Evolutionary conservation across 306 rosid genomes (phyloP).

Genomic region (Cicer arietinum): DNA sequence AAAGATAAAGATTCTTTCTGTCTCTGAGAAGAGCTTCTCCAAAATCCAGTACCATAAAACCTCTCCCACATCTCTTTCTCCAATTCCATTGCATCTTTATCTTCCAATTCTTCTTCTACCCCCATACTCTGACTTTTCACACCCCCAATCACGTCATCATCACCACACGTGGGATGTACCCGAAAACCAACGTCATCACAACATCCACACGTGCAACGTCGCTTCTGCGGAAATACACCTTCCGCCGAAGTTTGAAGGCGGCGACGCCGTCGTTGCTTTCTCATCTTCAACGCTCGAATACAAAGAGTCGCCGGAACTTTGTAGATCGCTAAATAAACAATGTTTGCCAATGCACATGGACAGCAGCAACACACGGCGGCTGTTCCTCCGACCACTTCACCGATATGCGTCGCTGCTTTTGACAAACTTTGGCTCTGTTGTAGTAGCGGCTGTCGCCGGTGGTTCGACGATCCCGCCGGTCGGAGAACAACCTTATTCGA

Average conservation of each 20-base stretch:
- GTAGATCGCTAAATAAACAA: slow-evolving; percentile 63
- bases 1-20: slow-evolving; percentile 9
- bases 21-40: slow-evolving; percentile 87
- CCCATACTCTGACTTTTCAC: slow-evolving; percentile 6
- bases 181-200: slow-evolving; percentile 50
- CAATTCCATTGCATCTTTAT: slow-evolving; percentile 65
- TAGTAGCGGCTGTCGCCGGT: slow-evolving; percentile 50
- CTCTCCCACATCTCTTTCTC: slow-evolving; percentile 94
- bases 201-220: slow-evolving; percentile 36
- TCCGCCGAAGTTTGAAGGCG: slow-evolving; percentile 11
- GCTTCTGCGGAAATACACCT: slow-evolving; percentile 34
- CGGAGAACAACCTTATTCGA: slow-evolving; percentile 47
- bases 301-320: slow-evolving; percentile 78
- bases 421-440: slow-evolving; percentile 16
- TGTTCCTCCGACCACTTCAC: slow-evolving; percentile 79
- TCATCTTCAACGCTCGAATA: slow-evolving; percentile 50
- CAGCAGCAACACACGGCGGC: slow-evolving; percentile 85
- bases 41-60: slow-evolving; percentile 72
- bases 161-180: slow-evolving; percentile 37
- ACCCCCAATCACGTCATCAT: background rate
- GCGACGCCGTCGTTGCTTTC: slow-evolving; percentile 31
- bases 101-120: slow-evolving; percentile 51
- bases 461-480: background rate
- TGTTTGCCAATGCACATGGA: slow-evolving; percentile 59
- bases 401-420: slow-evolving; percentile 41